A percentile compares a stretch with the other conserved stretches of the same genome.
Evolutionary conservation across 2,329 filamentous ascomycete species (phyloP).

Genomic region (Fusarium armeniacum): DNA sequence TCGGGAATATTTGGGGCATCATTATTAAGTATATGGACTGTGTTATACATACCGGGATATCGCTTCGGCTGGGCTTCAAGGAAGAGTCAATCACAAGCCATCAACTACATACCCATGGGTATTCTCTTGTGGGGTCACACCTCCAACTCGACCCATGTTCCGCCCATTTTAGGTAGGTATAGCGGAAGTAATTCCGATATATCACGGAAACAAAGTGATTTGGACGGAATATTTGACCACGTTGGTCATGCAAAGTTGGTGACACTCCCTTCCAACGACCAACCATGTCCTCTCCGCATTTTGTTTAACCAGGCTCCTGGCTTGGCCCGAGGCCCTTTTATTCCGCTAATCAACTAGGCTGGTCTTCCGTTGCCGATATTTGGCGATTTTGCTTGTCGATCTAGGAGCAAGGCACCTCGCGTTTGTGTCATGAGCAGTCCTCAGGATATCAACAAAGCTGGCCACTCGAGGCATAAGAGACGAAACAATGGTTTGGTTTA

Average conservation of each 20-base stretch:
- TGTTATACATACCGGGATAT: not conserved
- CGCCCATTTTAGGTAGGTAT: conserved; percentile 25
- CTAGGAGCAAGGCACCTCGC: not conserved
- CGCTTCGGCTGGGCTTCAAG: conserved; percentile 5
- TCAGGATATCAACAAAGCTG: not conserved
- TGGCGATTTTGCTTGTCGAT: not conserved
- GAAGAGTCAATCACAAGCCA: conserved; percentile 40
- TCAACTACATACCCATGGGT: conserved; percentile 24
- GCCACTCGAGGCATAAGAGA: not conserved
- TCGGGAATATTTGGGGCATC: conserved; percentile 1
- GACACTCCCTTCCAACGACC: not conserved
- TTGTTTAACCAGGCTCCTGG: not conserved
- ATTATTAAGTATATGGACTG: conserved; percentile 7
- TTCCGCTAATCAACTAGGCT: not conserved
- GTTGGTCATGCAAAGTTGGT: not conserved
- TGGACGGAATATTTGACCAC: conserved; percentile 3
- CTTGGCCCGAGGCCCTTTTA: not conserved
- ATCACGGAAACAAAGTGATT: not conserved
- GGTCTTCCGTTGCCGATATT: not conserved
- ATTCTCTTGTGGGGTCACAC: conserved; percentile 39
- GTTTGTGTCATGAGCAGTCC: not conserved
- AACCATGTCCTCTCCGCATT: conserved; percentile 1
- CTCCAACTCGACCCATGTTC: conserved; percentile 30
- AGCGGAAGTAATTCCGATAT: conserved; percentile 45
- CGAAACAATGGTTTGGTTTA: too few species aligned